Evolutionary conservation across 164 flowering plant genomes (phyloP), one percentile per base, ranked within the genome.

Genomic region (Akebia trifoliata): DNA sequence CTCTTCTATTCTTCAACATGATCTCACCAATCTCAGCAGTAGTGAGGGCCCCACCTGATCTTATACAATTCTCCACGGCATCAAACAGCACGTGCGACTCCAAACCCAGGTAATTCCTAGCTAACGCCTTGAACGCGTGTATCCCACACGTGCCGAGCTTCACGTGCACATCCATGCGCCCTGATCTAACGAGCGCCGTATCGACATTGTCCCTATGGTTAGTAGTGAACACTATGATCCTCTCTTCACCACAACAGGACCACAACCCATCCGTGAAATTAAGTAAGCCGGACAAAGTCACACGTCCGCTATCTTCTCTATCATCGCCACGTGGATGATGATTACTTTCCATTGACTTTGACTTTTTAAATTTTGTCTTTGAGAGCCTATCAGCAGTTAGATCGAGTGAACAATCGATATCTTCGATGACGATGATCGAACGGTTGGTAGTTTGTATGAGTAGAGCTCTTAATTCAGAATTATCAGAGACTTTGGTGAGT

Each of bases 231-330:
- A 85, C 76, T 8, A 85, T 75, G 48, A 85, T 74, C 66, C 84
- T 62, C 72, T 85, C 92, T 36, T 79, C 85, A 9, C 84, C 87
- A 24, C 92, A 82, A 51, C 84, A 71, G 9, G 92, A 85, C 92
- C 87, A 85, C 42, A 85, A 66, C 18, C 91, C 91, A 53, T 82
- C 87, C 0, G 80, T 76, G 68, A 80, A 85, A 44, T 82, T 82
- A 30, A 85, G 56, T 22, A 85, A 64, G 20, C 85, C 87, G 0
- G 91, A 81, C 2, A 82, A 57, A 1, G 84, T 81, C 14, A 85
- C 82, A 40, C 77, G 63, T 0, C 81, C 77, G 9, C 17, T 62
- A 11, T 77, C 77, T 1, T 72, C 79, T 1, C 51, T 70, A 0
- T 32, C 67, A 7, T 8, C 59, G 6, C 45, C 45, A 6, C 35